Percentiles rank a stretch among this genome's conserved stretches.
phyloP scores from a whole-genome alignment of 169 alveolate species.

The Plasmodium cynomolgi region DNA sequence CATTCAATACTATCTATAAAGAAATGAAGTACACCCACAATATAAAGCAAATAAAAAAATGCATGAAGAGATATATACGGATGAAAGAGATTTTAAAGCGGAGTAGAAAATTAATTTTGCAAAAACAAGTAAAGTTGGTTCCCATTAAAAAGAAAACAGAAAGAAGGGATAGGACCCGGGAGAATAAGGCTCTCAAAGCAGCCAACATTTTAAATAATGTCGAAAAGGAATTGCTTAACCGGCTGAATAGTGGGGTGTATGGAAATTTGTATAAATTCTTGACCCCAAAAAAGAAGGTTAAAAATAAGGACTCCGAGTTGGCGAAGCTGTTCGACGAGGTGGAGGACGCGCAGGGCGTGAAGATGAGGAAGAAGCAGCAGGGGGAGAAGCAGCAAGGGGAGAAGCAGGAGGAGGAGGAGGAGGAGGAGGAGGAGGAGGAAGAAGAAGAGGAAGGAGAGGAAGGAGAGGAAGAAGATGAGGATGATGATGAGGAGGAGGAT shows the following conservation, averaged over 20 bases:
- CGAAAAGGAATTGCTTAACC: constrained; percentile 94
- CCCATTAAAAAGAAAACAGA: constrained; percentile 98
- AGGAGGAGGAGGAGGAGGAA: constrained; percentile 2
- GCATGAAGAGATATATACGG: constrained; percentile 96
- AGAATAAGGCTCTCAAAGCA: constrained; percentile 96
- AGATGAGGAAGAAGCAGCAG: constrained; percentile 1
- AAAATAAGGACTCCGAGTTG: constrained; percentile 66
- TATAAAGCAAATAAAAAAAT: constrained; percentile 94
- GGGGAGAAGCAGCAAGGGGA: background rate
- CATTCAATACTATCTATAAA: constrained; percentile 94
- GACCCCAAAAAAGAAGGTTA: constrained; percentile 53
- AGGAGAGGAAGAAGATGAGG: background rate
- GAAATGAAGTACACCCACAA: constrained; percentile 95
- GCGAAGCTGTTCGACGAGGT: constrained; percentile 16
- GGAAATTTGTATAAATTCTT: constrained; percentile 47
- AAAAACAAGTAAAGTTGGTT: constrained; percentile 79
- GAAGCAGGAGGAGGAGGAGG: constrained; percentile 17
- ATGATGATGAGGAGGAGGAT: background rate
- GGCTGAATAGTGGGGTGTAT: constrained; percentile 91
- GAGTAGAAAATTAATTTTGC: constrained; percentile 89
- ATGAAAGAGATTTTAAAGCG: constrained; percentile 95
- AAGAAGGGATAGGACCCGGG: constrained; percentile 97
- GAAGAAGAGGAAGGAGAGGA: constrained; percentile 14
- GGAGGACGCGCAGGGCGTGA: constrained; percentile 15
- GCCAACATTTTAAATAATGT: constrained; percentile 98